phyloP scores from a whole-genome alignment of 2,329 filamentous ascomycete species.

The Colletotrichum costaricense region DNA sequence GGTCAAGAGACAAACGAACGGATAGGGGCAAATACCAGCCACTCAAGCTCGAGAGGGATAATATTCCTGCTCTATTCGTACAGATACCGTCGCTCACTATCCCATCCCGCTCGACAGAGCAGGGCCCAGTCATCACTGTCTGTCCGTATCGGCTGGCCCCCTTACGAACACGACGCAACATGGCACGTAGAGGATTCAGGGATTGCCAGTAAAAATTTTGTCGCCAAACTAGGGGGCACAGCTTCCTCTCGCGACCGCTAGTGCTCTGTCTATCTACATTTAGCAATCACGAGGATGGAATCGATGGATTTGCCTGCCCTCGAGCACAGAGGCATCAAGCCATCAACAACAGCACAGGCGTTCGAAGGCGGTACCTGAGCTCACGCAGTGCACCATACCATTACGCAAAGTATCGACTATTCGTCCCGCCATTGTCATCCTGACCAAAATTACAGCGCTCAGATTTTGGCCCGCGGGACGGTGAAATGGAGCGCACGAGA shows the following conservation, averaged over 20 bases:
- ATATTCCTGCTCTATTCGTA: too few species aligned
- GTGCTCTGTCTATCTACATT: background rate
- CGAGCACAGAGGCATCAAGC: background rate
- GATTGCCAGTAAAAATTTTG: constrained; percentile 1
- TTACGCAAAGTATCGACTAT: background rate
- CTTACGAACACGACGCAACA: constrained; percentile 9
- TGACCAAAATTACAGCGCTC: background rate
- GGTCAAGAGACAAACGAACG: background rate
- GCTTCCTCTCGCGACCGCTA: background rate
- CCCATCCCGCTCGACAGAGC: background rate
- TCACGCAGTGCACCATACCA: background rate
- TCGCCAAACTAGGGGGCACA: background rate
- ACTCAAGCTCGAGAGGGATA: background rate
- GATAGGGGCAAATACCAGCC: background rate
- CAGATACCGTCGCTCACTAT: background rate
- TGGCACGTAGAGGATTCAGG: constrained; percentile 3
- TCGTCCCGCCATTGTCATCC: background rate
- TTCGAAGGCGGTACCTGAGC: background rate
- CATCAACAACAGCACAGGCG: background rate
- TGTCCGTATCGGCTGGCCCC: background rate
- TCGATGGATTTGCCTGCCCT: too few species aligned
- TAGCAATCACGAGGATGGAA: background rate
- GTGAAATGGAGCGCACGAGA: constrained; percentile 4
- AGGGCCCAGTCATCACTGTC: background rate
- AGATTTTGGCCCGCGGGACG: constrained; percentile 1